Base-by-base conservation (phyloP, 345 rosid genomes). In the Adansonia digitata region DNA sequence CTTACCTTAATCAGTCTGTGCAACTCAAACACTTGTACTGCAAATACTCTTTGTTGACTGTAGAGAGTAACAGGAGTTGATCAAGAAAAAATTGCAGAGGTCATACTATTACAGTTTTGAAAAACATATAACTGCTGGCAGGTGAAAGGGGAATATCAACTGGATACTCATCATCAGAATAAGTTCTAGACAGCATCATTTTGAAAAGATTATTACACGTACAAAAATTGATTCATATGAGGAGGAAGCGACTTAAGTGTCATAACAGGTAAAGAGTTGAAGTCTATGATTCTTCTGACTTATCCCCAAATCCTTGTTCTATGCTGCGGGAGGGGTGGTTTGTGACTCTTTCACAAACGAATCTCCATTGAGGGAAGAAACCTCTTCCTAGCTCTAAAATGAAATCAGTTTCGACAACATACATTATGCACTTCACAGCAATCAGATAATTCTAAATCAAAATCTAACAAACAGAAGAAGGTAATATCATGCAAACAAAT, bases 1-100 rank as follows among this genome's bases (percentile, higher is more conserved):
- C 71, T 79, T 86, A 94, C 98, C 98, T 92, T 92, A 56, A 92
- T 86, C 81, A 94, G 85, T 82, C 97, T 88, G 82, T 94, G 97
- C 85, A 94, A 85, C 91, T 94, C 97, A 53, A 92, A 92, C 68
- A 92, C 55, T 59, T 59, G 63, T 5, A 59, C 63, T 27, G 18
- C 63, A 59, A 59, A 59, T 59, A 59, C 39, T 59, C 63, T 59
- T 87, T 92, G 98, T 79, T 94, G 98, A 84, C 97, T 91, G 97
- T 81, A 88, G 77, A 75, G 79, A 88, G 81, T 71, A 79, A 77
- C 42, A 83, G 53, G 77, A 77, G 49, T 75, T 59, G 29, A 81
- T 82, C 86, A 86, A 74, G 69, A 81, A 77, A 60, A 45, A 31
- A 75, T 35, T 63, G 46, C 70, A 66, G 52, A 66, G 52, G 70